phyloP scores from a whole-genome alignment of 805 yeast species.

The Sugiyamaella mastotermitis region DNA sequence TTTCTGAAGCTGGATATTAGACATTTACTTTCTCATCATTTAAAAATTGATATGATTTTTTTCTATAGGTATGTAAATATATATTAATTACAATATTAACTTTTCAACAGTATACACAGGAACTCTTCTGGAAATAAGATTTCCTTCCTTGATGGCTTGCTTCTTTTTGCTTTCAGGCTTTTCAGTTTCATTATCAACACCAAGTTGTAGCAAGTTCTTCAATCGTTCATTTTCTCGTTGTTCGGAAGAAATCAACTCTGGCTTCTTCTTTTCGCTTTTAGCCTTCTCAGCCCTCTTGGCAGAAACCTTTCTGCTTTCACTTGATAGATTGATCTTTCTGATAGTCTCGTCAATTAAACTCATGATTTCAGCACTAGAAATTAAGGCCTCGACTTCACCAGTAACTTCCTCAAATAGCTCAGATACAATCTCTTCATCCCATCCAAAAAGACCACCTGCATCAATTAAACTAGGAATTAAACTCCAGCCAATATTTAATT shows the following conservation, averaged over 20 bases:
- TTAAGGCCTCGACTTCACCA: constrained; percentile 38
- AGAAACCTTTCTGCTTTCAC: constrained; percentile 9
- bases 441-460: constrained; percentile 64
- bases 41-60: too few species aligned
- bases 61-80: not conserved
- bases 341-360: constrained; percentile 25
- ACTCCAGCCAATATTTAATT: constrained; percentile 49
- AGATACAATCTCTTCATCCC: constrained; percentile 48
- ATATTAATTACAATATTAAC: constrained; percentile 18
- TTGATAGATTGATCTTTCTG: constrained; percentile 17
- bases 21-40: too few species aligned
- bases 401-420: constrained; percentile 41
- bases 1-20: not conserved
- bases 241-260: constrained; percentile 14
- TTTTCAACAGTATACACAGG: constrained; percentile 31
- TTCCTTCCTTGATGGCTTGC: constrained; percentile 10
- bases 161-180: constrained; percentile 6
- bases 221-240: constrained; percentile 12
- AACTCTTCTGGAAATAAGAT: constrained; percentile 19
- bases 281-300: constrained; percentile 1
- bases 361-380: constrained; percentile 19
- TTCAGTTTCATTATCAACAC: constrained; percentile 1
- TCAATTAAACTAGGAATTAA: constrained; percentile 63
- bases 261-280: constrained; percentile 8
- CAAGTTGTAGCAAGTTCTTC: constrained; percentile 15